Evolutionary conservation across 441 rosid species (phyloP).

Genomic region (Populus hybrid): DNA sequence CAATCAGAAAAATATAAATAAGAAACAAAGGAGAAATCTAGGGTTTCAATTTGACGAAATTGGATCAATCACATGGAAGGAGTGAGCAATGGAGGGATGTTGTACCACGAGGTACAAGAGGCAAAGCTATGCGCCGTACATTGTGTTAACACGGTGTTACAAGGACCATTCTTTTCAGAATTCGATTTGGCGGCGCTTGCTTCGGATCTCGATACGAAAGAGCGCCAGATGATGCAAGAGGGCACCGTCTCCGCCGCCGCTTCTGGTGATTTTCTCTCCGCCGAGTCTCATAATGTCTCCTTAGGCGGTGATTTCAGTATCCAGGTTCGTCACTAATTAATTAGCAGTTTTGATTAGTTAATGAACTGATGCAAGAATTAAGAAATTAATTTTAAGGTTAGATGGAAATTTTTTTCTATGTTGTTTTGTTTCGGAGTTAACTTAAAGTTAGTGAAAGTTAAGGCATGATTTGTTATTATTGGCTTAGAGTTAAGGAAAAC

Average conservation of each 20-base stretch:
- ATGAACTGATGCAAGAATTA: not conserved
- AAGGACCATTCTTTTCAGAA: constrained; percentile 94
- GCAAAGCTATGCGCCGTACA: constrained; percentile 95
- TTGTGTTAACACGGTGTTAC: constrained; percentile 93
- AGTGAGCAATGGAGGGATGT: constrained; percentile 84
- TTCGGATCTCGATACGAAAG: constrained; percentile 76
- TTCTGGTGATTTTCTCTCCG: constrained; percentile 67
- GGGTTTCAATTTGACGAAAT: constrained; percentile 15
- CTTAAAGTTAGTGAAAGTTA: not conserved
- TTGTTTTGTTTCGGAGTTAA: not conserved
- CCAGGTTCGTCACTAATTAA: constrained; percentile 41
- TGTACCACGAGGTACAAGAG: constrained; percentile 98
- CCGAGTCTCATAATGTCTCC: constrained; percentile 90
- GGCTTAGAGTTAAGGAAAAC: not conserved
- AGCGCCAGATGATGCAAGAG: constrained; percentile 75
- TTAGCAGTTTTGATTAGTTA: not conserved
- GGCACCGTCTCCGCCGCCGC: constrained; percentile 24
- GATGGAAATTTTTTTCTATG: not conserved
- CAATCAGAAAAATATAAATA: not conserved
- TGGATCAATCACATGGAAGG: constrained; percentile 51
- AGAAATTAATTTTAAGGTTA: not conserved
- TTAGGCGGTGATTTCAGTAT: constrained; percentile 90
- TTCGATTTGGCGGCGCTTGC: constrained; percentile 93
- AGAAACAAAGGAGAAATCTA: constrained; percentile 1
- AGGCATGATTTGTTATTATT: not conserved